A percentile compares a stretch with the other conserved stretches of the same genome.
These are phyloP conservation scores for Rhodotorula sp. DNA, from an alignment of 1,284 basidiomycete genomes.

Conservation along the genomic window DNA sequence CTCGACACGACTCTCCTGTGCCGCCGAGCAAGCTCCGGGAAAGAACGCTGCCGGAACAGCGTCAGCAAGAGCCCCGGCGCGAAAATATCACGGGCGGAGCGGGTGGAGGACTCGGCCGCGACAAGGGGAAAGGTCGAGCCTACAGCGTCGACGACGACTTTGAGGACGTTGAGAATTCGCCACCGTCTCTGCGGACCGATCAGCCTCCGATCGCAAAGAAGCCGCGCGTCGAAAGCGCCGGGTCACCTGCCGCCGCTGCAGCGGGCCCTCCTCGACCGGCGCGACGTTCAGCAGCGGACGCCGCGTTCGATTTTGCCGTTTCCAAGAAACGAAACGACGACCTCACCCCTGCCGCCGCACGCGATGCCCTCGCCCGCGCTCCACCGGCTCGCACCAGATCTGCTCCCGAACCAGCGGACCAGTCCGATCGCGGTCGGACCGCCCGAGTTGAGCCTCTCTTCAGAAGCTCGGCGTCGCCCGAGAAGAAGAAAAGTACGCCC, in stretches of 20 bases:
- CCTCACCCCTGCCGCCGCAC: not conserved
- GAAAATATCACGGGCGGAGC: too few species aligned
- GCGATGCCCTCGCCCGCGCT: not conserved
- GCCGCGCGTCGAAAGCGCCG: not conserved
- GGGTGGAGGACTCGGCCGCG: not conserved
- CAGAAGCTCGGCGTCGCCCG: not conserved
- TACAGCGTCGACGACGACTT: not conserved
- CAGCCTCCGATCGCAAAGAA: not conserved
- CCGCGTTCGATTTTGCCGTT: not conserved
- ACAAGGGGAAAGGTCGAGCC: constrained; percentile 1
- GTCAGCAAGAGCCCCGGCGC: not conserved
- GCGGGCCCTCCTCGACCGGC: not conserved
- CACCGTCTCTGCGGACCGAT: not conserved
- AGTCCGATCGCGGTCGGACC: not conserved
- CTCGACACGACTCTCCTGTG: not conserved
- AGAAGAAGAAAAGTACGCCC: not conserved
- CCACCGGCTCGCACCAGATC: not conserved
- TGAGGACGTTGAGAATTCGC: constrained; percentile 8
- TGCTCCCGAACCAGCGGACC: not conserved
- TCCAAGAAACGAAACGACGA: not conserved
- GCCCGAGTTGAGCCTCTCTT: not conserved
- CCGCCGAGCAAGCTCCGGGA: not conserved
- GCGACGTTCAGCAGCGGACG: not conserved
- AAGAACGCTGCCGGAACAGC: not conserved
- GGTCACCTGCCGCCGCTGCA: not conserved